phyloP scores from a whole-genome alignment of 176 grass and related monocot species.

The Eragrostis curvula region DNA sequence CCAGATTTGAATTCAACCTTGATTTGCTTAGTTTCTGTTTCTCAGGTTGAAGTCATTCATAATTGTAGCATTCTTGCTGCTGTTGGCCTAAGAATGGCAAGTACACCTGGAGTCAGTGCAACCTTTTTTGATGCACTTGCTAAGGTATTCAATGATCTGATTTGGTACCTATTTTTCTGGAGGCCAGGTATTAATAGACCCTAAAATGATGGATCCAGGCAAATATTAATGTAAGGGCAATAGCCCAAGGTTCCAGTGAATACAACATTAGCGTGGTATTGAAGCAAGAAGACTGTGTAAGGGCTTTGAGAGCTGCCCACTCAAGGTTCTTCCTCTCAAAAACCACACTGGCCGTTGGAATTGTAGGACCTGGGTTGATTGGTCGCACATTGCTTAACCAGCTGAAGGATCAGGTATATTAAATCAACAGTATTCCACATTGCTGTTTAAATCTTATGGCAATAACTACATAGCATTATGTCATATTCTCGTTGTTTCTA shows the following conservation, averaged over 20 bases:
- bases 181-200: neutral
- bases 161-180: neutral
- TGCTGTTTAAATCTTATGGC: neutral
- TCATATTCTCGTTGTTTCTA: neutral
- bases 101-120: constrained; percentile 89
- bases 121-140: constrained; percentile 89
- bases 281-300: constrained; percentile 96
- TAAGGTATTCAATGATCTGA: constrained; percentile 51
- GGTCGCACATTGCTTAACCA: constrained; percentile 89
- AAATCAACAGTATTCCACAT: neutral
- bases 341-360: constrained; percentile 86
- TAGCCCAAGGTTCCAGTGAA: constrained; percentile 98
- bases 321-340: constrained; percentile 97
- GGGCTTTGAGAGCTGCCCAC: constrained; percentile 85
- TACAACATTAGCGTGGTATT: constrained; percentile 98
- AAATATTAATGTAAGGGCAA: constrained; percentile 97
- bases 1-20: constrained; percentile 26
- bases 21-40: neutral
- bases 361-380: constrained; percentile 97
- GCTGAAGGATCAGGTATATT: constrained; percentile 87
- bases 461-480: neutral
- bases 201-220: constrained; percentile 58
- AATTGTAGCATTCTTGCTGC: constrained; percentile 83
- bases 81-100: constrained; percentile 83
- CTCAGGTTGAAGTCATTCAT: constrained; percentile 86